A percentile compares a stretch with the other conserved stretches of the same genome.
Evolutionary conservation across 495 filamentous ascomycete genomes (phyloP).

Genomic region (Aspergillus kassunensis): DNA sequence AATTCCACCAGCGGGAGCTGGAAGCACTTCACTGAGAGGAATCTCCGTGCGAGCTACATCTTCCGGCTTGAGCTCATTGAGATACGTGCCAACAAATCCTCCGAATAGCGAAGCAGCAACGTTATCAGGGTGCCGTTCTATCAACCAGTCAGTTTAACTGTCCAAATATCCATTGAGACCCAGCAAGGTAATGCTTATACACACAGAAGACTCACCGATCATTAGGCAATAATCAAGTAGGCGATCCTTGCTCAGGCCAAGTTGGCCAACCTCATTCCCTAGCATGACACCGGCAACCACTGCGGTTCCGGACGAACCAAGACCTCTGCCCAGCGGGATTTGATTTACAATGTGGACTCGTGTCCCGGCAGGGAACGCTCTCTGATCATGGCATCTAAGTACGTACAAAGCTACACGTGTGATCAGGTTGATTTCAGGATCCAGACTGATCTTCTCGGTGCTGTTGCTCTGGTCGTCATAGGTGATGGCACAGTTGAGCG

Average conservation of each 20-base stretch:
- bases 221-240: conserved; percentile 94
- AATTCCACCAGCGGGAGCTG: conserved; percentile 76
- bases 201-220: conserved; percentile 55
- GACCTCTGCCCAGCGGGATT: conserved; percentile 83
- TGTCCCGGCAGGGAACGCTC: conserved; percentile 78
- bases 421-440: conserved; percentile 81
- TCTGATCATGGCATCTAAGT: conserved; percentile 80
- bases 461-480: conserved; percentile 82
- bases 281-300: conserved; percentile 92
- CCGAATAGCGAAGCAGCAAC: conserved; percentile 92
- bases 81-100: conserved; percentile 94
- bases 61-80: conserved; percentile 81
- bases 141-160: neutral
- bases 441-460: conserved; percentile 66
- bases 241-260: conserved; percentile 74
- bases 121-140: conserved; percentile 94
- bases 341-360: conserved; percentile 88
- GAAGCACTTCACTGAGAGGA: conserved; percentile 90
- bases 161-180: neutral
- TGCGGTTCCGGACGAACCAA: conserved; percentile 90
- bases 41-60: conserved; percentile 87
- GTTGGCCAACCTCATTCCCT: conserved; percentile 79
- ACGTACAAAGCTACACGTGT: conserved; percentile 90
- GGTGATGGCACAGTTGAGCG: conserved; percentile 82
- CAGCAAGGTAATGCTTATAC: neutral